These are phyloP conservation scores for Phytophthora pluvialis DNA, from an alignment of 352 stramenopile genomes.

Conservation along the genomic window DNA sequence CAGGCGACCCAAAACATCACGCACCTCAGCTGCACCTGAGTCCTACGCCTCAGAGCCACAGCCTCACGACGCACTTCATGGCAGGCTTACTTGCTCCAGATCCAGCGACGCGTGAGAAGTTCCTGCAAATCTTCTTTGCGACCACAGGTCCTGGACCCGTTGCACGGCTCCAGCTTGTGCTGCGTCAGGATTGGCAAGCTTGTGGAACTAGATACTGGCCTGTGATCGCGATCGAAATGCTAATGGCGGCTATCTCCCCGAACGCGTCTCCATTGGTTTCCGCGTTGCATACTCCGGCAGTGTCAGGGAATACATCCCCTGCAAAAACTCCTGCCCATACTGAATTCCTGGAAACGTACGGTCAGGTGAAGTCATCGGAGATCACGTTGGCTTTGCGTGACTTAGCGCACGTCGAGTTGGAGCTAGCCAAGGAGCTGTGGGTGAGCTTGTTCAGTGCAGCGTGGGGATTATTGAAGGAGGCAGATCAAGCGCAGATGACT, in stretches of 20 bases:
- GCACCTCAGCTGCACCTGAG: constrained; percentile 71
- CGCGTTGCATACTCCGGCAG: background rate
- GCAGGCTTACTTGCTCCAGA: constrained; percentile 80
- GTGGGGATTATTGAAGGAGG: constrained; percentile 54
- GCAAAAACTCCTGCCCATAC: constrained; percentile 23
- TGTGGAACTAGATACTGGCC: constrained; percentile 87
- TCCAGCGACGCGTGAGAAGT: constrained; percentile 63
- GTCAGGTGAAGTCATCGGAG: constrained; percentile 42
- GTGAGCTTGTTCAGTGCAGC: constrained; percentile 72
- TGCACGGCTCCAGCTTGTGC: constrained; percentile 64
- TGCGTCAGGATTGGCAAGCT: constrained; percentile 89
- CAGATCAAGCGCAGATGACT: constrained; percentile 63
- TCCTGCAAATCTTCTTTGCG: constrained; percentile 76
- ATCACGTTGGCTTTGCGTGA: constrained; percentile 64
- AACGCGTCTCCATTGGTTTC: constrained; percentile 23
- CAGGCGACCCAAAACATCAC: constrained; percentile 59
- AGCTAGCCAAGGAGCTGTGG: constrained; percentile 88
- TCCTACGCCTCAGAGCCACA: constrained; percentile 63
- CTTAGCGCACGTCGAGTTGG: constrained; percentile 82
- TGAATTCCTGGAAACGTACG: constrained; percentile 41
- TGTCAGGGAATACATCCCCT: constrained; percentile 2
- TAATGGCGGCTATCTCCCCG: constrained; percentile 59
- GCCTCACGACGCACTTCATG: constrained; percentile 82
- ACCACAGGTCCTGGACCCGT: constrained; percentile 48
- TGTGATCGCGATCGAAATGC: constrained; percentile 76